Evolutionary conservation across 345 rosid genomes (phyloP).

Genomic region (Brassica incana): DNA sequence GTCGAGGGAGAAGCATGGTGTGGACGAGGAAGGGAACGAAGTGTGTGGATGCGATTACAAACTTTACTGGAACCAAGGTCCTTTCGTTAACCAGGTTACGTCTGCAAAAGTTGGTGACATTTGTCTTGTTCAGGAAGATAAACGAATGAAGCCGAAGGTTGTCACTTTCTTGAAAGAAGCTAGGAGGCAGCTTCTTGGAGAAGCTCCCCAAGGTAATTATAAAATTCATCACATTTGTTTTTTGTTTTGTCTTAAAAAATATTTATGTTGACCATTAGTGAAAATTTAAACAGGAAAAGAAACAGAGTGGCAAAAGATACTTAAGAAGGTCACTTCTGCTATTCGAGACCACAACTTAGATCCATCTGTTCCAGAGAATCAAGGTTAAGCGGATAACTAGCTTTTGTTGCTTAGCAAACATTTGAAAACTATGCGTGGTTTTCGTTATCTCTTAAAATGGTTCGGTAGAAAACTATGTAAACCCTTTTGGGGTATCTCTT

Average conservation of each 20-base stretch:
- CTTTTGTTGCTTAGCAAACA: not conserved
- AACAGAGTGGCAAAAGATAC: slow-evolving; percentile 31
- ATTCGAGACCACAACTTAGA: not conserved
- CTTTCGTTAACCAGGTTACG: slow-evolving; percentile 3
- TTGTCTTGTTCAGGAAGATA: slow-evolving; percentile 19
- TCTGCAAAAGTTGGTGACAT: slow-evolving; percentile 35
- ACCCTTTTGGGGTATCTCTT: not conserved
- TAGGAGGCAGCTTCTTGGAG: slow-evolving; percentile 22
- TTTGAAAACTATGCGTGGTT: not conserved
- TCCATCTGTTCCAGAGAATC: slow-evolving; percentile 8
- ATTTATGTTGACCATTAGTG: slow-evolving; percentile 1
- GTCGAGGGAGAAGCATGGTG: slow-evolving; percentile 20
- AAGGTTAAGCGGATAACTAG: not conserved
- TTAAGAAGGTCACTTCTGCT: slow-evolving; percentile 9
- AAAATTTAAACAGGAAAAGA: slow-evolving; percentile 27
- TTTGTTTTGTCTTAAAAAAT: not conserved
- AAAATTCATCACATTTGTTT: not conserved
- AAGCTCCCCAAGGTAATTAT: slow-evolving; percentile 1
- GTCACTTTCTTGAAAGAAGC: slow-evolving; percentile 32
- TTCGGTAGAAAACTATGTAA: not conserved
- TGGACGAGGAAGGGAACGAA: slow-evolving; percentile 26
- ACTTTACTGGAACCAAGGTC: slow-evolving; percentile 33
- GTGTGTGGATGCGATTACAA: slow-evolving; percentile 25
- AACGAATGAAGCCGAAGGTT: slow-evolving; percentile 15
- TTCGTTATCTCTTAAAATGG: not conserved